Evolutionary conservation across 495 filamentous ascomycete species (phyloP), one percentile per base, ranked within the genome.

Genomic region (Talaromyces borbonicus): DNA sequence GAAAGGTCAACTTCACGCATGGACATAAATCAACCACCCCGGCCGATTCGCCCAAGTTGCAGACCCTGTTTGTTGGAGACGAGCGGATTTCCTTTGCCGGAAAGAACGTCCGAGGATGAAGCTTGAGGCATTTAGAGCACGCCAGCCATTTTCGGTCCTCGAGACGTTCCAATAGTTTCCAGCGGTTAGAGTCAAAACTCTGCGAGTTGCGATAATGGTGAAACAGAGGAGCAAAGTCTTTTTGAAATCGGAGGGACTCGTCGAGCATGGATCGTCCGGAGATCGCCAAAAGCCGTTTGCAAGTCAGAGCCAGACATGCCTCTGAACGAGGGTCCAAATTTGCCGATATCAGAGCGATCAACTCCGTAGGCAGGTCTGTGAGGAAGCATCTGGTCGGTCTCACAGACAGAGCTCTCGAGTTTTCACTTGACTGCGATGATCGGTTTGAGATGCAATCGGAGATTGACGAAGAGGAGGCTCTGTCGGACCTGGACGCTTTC

Each of bases 1-100:
- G 61, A 53, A 65, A 72, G 0, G 68, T 72, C 39, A 72, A 35
- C 47, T 72, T 72, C 39, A 63, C 68, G 63, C 68, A 72, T 14
- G 68, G 68, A 29, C 68, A 72, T 15, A 72, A 33, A 32, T 72
- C 68, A 29, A 72, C 65, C 25, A 72, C 56, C 4, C 68, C 68
- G 6, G 66, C 66, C 12, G 62, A 44, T 9, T 56, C 56, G n/a
- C 68, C 68, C 27, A 72, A 39, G 23, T 62, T 61, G 48, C 68
- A 72, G 8, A 53, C 51, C 12, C 68, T 61, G 16, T 50, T 49
- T 20, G 68, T 65, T 2, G 68, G 24, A 14, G 66, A 63, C 37
- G 59, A 59, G 50, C 56, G 53, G 5, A 70, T 38, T 44, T 72
- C 65, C 33, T 58, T 57, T 3, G 61, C 46, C 4, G 62, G 46